These are phyloP conservation scores for Penicillium silybi DNA, from an alignment of 495 filamentous ascomycete genomes.

Conservation along the genomic window DNA sequence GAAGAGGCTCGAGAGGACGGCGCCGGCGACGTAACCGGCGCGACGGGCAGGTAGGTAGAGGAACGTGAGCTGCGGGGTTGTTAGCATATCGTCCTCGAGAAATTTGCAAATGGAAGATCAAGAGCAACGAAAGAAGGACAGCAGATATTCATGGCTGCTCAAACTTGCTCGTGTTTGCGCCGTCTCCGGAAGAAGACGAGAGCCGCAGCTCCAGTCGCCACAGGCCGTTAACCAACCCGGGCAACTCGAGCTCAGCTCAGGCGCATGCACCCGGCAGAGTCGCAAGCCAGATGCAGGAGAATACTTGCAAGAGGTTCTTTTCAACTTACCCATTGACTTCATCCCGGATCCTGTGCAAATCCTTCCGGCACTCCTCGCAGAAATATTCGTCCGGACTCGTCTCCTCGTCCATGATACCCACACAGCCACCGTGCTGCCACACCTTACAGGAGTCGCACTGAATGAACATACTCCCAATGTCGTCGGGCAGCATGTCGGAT, in stretches of 20 bases:
- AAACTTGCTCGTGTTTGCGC: neutral
- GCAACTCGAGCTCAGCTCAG: neutral
- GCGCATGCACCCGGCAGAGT: constrained; percentile 7
- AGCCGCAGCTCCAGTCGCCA: constrained; percentile 4
- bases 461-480: constrained; percentile 90
- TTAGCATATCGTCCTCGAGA: constrained; percentile 20
- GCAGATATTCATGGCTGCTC: neutral
- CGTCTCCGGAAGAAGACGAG: neutral
- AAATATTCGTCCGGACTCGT: constrained; percentile 95
- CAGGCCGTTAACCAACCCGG: neutral
- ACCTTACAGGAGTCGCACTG: constrained; percentile 98
- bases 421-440: constrained; percentile 98
- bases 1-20: constrained; percentile 44
- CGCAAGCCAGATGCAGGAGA: constrained; percentile 6
- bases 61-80: constrained; percentile 52
- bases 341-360: constrained; percentile 77
- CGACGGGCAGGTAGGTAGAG: constrained; percentile 66
- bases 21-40: constrained; percentile 41
- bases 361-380: constrained; percentile 89
- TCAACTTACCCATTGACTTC: constrained; percentile 82
- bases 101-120: neutral
- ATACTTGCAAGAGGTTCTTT: constrained; percentile 4
- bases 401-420: constrained; percentile 91
- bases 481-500: constrained; percentile 62
- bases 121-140: neutral